Conservation (phyloP, 2,329 filamentous ascomycete species). For the Neonectria sp. region DNA sequence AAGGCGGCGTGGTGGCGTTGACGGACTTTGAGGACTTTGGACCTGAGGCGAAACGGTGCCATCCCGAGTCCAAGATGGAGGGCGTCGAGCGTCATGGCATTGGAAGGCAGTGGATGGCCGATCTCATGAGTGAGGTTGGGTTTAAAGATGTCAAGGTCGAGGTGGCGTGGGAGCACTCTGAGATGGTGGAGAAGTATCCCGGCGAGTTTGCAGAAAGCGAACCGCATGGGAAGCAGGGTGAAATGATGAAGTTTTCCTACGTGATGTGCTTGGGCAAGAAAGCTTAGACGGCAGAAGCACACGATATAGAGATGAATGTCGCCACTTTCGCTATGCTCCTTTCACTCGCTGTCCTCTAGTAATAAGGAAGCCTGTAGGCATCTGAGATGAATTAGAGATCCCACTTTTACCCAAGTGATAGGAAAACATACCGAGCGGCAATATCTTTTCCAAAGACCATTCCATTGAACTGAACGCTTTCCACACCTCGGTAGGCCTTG, state of each 20-base stretch:
- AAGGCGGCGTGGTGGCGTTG: constrained; percentile 64
- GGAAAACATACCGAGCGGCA: too few relatives aligned
- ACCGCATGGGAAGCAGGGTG: constrained; percentile 44
- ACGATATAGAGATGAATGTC: too few relatives aligned
- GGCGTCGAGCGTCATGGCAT: constrained; percentile 71
- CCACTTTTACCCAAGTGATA: too few relatives aligned
- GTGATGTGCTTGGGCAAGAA: constrained; percentile 55
- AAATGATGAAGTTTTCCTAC: constrained; percentile 56
- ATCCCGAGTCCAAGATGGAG: constrained; percentile 65
- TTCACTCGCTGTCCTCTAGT: too few relatives aligned
- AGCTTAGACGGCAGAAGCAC: too few relatives aligned
- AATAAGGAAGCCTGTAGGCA: too few relatives aligned
- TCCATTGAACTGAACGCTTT: not conserved
- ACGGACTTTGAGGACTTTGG: constrained; percentile 73
- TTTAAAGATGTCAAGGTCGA: constrained; percentile 61
- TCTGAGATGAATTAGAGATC: too few relatives aligned
- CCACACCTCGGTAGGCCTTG: not conserved
- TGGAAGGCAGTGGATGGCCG: constrained; percentile 51
- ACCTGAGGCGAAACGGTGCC: constrained; percentile 65
- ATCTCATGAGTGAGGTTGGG: constrained; percentile 59
- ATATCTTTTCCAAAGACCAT: not conserved
- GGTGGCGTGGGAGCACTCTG: constrained; percentile 64
- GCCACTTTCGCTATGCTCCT: too few relatives aligned
- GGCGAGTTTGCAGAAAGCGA: constrained; percentile 57
- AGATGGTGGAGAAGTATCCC: constrained; percentile 63